phyloP scores from a whole-genome alignment of 2,329 filamentous ascomycete genomes.

The Colletotrichum brevisporum region DNA sequence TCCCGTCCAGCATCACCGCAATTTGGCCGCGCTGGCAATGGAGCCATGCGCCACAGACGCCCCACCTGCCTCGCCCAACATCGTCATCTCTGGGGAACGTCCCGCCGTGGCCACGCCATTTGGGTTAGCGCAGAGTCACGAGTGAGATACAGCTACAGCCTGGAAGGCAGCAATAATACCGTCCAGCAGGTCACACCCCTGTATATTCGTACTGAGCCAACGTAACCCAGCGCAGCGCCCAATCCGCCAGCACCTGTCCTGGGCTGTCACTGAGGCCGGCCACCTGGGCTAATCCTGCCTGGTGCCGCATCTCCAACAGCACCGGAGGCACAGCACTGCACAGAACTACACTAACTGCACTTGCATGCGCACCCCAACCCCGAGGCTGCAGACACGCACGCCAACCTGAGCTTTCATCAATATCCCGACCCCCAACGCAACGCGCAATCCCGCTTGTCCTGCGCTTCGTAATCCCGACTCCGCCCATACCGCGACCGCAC shows the following conservation, averaged over 20 bases:
- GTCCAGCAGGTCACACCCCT: background rate
- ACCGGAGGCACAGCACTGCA: slow-evolving; percentile 18
- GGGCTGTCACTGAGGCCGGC: background rate
- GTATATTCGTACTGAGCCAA: slow-evolving; percentile 32
- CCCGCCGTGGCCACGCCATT: slow-evolving; percentile 10
- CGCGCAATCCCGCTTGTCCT: slow-evolving; percentile 24
- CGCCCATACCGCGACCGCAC: slow-evolving; percentile 16
- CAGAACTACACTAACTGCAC: slow-evolving; percentile 11
- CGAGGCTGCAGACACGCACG: slow-evolving; percentile 13
- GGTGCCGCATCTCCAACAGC: slow-evolving; percentile 36
- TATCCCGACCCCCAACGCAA: slow-evolving; percentile 27
- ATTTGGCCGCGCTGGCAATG: background rate
- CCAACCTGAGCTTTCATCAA: slow-evolving; percentile 34
- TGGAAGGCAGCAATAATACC: slow-evolving; percentile 12
- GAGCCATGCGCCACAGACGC: slow-evolving; percentile 2
- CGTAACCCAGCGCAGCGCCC: slow-evolving; percentile 24
- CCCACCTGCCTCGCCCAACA: slow-evolving; percentile 12
- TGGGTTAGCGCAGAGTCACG: slow-evolving; percentile 30
- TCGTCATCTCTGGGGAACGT: slow-evolving; percentile 37
- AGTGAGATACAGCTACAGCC: slow-evolving; percentile 5
- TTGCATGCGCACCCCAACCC: slow-evolving; percentile 5
- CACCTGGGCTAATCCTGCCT: slow-evolving; percentile 12
- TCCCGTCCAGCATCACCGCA: too few species aligned
- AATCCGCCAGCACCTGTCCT: slow-evolving; percentile 17
- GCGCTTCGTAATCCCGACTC: slow-evolving; percentile 19